Base-by-base conservation (phyloP, 805 yeast genomes). In the Kurtzmaniella fragi region DNA sequence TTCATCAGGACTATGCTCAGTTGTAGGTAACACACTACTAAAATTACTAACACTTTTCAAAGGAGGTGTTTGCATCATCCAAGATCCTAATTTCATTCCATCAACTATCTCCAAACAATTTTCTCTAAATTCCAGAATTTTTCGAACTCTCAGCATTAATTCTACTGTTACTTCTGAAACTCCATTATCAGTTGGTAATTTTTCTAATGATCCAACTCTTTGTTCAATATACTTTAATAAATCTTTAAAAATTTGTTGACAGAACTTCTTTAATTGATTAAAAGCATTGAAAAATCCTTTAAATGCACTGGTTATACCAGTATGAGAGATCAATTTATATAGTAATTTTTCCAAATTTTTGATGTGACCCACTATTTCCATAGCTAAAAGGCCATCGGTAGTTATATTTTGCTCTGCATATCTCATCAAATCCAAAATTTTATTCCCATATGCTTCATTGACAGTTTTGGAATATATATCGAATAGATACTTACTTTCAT, bases 131-230 rank as follows among this genome's bases (percentile, higher is more conserved):
- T 80, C 87, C 23, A 84, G 71, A 27, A 86, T 66, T 38, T 77
- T 77, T 33, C 87, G 70, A 37, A 88, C 62, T 42, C 79, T 71
- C 0, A 89, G 78, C 66, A 85, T 76, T 7, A 80, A 62, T 42
- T 84, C 91, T n/a, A 82, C 80, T 0, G 86, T 81, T 12, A 79
- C 71, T 50, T 81, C 89, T 32, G 84, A 73, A 33, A 87, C 77
- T 38, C 85, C 84, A 48, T 73, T 75, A 44, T 87, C 96, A 34
- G 72, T 71, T 9, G 87, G 83, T 30, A 82, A 54, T 8, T 62
- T 52, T 2, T 70, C 63, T 40, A 77, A 53, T n/a, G 65, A 50
- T 13, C 53, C 59, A 13, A 80, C 75, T 33, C 77, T 66, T 3
- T 54, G 52, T 34, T 78, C 85, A 25, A 85, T 78, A 43, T 70